A percentile compares a stretch with the other conserved stretches of the same genome.
These are phyloP conservation scores for Xylariomycetidae sp. DNA, from an alignment of 2,329 filamentous ascomycete species.

Conservation along the genomic window DNA sequence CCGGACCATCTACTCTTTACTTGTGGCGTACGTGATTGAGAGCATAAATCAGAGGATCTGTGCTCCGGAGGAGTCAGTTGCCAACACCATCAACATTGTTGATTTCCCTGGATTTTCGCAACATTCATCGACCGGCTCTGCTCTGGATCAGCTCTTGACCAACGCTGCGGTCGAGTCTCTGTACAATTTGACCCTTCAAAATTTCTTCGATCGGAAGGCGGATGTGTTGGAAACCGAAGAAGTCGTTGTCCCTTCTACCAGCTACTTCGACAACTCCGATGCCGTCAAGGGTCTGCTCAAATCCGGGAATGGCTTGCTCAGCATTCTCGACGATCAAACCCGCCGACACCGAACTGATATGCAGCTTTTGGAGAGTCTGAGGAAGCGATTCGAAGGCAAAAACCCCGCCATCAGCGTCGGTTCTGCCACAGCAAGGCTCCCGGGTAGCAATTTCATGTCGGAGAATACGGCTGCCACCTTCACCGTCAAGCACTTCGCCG, in stretches of 20 bases:
- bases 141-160: constrained; percentile 87
- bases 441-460: constrained; percentile 85
- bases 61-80: constrained; percentile 79
- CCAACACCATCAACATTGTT: constrained; percentile 90
- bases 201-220: constrained; percentile 92
- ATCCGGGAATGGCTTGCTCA: constrained; percentile 84
- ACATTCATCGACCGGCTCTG: constrained; percentile 74
- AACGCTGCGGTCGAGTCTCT: constrained; percentile 90
- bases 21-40: constrained; percentile 93
- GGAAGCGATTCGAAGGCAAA: constrained; percentile 91
- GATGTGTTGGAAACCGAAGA: constrained; percentile 94
- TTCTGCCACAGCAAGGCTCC: constrained; percentile 68
- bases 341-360: constrained; percentile 81
- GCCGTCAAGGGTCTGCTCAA: constrained; percentile 90
- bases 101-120: constrained; percentile 96
- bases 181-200: constrained; percentile 90
- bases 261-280: constrained; percentile 97
- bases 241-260: constrained; percentile 82
- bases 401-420: constrained; percentile 84
- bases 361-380: constrained; percentile 84
- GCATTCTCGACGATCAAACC: constrained; percentile 94
- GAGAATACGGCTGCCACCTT: constrained; percentile 78
- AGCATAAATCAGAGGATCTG: constrained; percentile 86
- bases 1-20: constrained; percentile 84
- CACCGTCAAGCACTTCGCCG: constrained; percentile 91